Percentiles rank a stretch among this genome's conserved stretches.
These are phyloP conservation scores for Metschnikowia drakensbergensis DNA, from an alignment of 805 yeast species.

Conservation along the genomic window DNA sequence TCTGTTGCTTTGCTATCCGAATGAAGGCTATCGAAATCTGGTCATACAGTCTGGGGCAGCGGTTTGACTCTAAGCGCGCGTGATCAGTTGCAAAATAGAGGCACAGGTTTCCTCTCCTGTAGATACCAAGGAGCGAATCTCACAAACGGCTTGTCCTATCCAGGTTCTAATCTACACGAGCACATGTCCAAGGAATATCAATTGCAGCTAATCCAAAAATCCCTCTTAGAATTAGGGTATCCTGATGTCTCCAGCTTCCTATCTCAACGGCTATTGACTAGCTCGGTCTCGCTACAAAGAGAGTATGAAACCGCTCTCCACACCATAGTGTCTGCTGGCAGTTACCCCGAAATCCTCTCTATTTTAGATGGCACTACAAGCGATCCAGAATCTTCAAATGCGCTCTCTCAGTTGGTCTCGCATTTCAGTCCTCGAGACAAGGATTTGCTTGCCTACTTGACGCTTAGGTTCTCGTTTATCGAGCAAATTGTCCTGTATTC, in stretches of 20 bases:
- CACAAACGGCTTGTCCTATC: slow-evolving; percentile 1
- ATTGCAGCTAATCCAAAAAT: slow-evolving; percentile 27
- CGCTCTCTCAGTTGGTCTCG: neutral
- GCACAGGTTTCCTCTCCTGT: slow-evolving; percentile 2
- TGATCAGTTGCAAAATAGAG: neutral
- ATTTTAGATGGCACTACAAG: neutral
- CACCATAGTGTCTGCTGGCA: slow-evolving; percentile 5
- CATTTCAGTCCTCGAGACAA: slow-evolving; percentile 3
- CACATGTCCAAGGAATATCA: slow-evolving; percentile 23
- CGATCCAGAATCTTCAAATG: neutral
- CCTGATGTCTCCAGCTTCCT: slow-evolving; percentile 22
- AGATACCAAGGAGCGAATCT: slow-evolving; percentile 2
- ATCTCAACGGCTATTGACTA: slow-evolving; percentile 2
- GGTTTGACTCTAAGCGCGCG: neutral
- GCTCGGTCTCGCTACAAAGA: neutral
- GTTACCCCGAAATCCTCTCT: slow-evolving; percentile 4
- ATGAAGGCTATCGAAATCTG: too few species aligned
- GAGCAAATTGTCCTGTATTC: slow-evolving; percentile 9
- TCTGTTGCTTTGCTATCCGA: too few species aligned
- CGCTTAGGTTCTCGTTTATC: slow-evolving; percentile 10
- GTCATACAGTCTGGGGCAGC: too few species aligned
- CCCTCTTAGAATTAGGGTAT: slow-evolving; percentile 32
- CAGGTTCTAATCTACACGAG: neutral
- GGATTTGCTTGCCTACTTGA: slow-evolving; percentile 9
- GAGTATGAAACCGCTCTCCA: slow-evolving; percentile 2